Base-by-base conservation (phyloP, 345 rosid genomes). In the Iberis pinnata region DNA sequence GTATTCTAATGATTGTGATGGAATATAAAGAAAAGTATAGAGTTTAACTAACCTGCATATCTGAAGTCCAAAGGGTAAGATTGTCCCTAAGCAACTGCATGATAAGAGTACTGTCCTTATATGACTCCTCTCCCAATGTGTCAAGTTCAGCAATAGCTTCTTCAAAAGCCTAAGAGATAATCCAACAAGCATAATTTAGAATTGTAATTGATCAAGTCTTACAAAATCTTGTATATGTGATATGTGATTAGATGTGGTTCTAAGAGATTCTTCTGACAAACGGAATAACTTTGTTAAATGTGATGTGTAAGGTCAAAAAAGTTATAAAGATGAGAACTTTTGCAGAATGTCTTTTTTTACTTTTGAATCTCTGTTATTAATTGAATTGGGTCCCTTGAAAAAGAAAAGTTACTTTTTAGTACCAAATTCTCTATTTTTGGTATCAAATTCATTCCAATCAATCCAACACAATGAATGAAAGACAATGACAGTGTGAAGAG, bases 81-180 rank as follows among this genome's bases (percentile, higher is more conserved):
- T 78, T 81, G 56, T 78, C 84, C 69, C 88, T 69, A 9, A 76
- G 75, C 56, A 76, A 71, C 71, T 78, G 82, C 81, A 83, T 76
- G 76, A 80, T 78, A 25, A 75, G 73, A 64, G 86, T 74, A 71
- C 80, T 80, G 58, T 75, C 84, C 42, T 80, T 78, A 76, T 78
- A 76, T 19, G 82, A 83, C 38, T 78, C 84, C 65, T 76, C 84
- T 44, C 80, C 82, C 67, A 80, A 65, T 1, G 82, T 76, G 61
- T 80, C 86, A 46, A 80, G 61, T 75, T 80, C 84, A 47, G 86
- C 82, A 43, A 83, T 80, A 56, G 87, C 82, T 70, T 83, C 83
- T 61, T 80, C 86, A 18, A 77, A 82, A 35, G 86, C 83, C 89
- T 80, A 61, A 15, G 39, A 14, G 39, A 25, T 14, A 41, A 25